Base-by-base conservation (phyloP, 495 filamentous ascomycete genomes). In the Penicillium flavigenum region DNA sequence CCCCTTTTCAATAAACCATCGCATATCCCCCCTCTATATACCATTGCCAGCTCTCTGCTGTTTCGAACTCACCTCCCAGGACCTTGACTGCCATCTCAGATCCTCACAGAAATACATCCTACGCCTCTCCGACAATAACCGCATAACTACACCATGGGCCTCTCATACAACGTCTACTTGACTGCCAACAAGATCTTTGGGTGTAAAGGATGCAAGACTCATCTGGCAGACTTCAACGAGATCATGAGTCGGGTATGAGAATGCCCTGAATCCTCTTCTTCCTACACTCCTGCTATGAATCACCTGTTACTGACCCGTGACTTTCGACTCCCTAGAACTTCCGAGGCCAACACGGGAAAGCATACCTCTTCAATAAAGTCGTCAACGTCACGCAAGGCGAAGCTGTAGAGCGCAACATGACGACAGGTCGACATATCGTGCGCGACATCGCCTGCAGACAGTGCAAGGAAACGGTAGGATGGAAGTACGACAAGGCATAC, bases 401-500 rank as follows among this genome's bases (percentile, higher is more conserved):
- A 42, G 84, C 93, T 12, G 83, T 82, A 53, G 95, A 98, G 75
- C 91, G 94, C 60, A 96, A 87, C 81, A 98, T 98, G 94, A 98
- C 95, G n/a, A 98, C 94, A 2, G 94, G 94, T 46, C 81, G 88
- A 36, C 94, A 98, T 70, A 80, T 97, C 34, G 94, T 98, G 42
- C 86, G 95, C 47, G 94, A 98, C 72, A 96, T 98, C 64, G 72
- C 72, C 41, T 98, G 94, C 76, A 79, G 86, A 51, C 88, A 93
- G 74, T 98, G 94, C 84, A 87, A 86, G 63, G 87, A 89, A 69
- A 89, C 87, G 47, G 94, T 98, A 51, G 94, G 94, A 24, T 98
- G 94, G 94, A 98, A 96, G 76, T 98, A 98, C 76, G 94, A 98
- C 73, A 95, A 95, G 75, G 94, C 94, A 29, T 97, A 86, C 67